Percentiles rank a stretch among this genome's conserved stretches.
Conservation (phyloP, 2,329 filamentous ascomycete genomes). For the Neonectria hederae region DNA sequence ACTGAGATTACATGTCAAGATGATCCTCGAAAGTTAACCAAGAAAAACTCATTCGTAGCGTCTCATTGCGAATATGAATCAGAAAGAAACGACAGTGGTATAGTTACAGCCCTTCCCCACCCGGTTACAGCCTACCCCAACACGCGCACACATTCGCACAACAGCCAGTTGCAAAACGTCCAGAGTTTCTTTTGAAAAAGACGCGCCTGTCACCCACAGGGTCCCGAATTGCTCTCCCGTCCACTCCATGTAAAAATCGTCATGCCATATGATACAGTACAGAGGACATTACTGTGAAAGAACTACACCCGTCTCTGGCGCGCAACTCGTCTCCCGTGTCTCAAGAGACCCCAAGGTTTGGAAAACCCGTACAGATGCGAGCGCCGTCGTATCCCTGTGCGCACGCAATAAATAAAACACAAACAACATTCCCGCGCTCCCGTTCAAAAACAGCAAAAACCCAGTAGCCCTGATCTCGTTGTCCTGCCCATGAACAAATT, state of each 20-base stretch:
- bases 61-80: slow-evolving; percentile 19
- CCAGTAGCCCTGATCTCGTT: slow-evolving; percentile 41
- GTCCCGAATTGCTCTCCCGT: slow-evolving; percentile 30
- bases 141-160: slow-evolving; percentile 28
- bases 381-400: slow-evolving; percentile 27
- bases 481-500: slow-evolving; percentile 42
- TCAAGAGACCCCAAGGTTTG: slow-evolving; percentile 33
- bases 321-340: slow-evolving; percentile 26
- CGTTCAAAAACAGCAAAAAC: slow-evolving; percentile 39
- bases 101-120: slow-evolving; percentile 21
- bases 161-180: slow-evolving; percentile 14
- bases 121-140: slow-evolving; percentile 20
- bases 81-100: slow-evolving; percentile 39
- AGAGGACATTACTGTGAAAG: slow-evolving; percentile 36
- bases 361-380: slow-evolving; percentile 32
- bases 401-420: slow-evolving; percentile 38
- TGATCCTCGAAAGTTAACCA: not conserved
- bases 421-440: slow-evolving; percentile 38
- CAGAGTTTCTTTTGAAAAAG: slow-evolving; percentile 4
- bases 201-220: slow-evolving; percentile 17
- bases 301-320: slow-evolving; percentile 32
- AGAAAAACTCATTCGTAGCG: not conserved
- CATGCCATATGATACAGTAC: slow-evolving; percentile 38
- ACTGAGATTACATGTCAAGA: not conserved
- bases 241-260: slow-evolving; percentile 29